A percentile compares a stretch with the other conserved stretches of the same genome.
These are phyloP conservation scores for Fusarium concolor DNA, from an alignment of 2,329 filamentous ascomycete genomes.

Conservation along the genomic window DNA sequence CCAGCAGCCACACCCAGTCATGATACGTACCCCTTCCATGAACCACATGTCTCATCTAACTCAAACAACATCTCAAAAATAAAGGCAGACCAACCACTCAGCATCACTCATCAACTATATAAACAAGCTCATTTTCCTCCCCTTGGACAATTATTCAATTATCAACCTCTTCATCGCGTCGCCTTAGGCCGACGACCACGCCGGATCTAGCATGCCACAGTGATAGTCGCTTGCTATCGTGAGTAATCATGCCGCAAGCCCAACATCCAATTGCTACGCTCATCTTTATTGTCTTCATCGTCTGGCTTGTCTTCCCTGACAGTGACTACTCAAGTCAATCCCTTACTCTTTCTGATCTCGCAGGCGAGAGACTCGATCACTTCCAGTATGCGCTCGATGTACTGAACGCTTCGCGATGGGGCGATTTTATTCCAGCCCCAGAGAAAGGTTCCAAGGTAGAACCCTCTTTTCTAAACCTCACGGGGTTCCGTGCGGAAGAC, in stretches of 20 bases:
- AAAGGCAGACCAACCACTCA: neutral
- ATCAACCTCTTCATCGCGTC: slow-evolving; percentile 9
- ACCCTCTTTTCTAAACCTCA: slow-evolving; percentile 74
- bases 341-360: slow-evolving; percentile 51
- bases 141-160: neutral
- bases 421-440: slow-evolving; percentile 65
- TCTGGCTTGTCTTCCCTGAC: slow-evolving; percentile 55
- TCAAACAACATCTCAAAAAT: slow-evolving; percentile 16
- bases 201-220: slow-evolving; percentile 41
- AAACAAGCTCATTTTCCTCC: neutral
- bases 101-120: neutral
- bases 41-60: neutral
- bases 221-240: slow-evolving; percentile 34
- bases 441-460: slow-evolving; percentile 46
- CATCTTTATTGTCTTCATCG: slow-evolving; percentile 51
- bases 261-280: slow-evolving; percentile 55
- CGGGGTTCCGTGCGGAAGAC: slow-evolving; percentile 80
- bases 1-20: slow-evolving; percentile 30
- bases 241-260: slow-evolving; percentile 59
- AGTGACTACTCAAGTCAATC: slow-evolving; percentile 51
- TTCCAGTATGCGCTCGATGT: slow-evolving; percentile 64
- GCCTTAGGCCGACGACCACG: slow-evolving; percentile 13
- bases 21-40: slow-evolving; percentile 32
- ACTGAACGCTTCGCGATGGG: slow-evolving; percentile 68
- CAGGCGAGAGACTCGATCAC: slow-evolving; percentile 60